These are phyloP conservation scores for Mitragyna speciosa DNA, from an alignment of 257 asterid genomes.

Conservation along the genomic window DNA sequence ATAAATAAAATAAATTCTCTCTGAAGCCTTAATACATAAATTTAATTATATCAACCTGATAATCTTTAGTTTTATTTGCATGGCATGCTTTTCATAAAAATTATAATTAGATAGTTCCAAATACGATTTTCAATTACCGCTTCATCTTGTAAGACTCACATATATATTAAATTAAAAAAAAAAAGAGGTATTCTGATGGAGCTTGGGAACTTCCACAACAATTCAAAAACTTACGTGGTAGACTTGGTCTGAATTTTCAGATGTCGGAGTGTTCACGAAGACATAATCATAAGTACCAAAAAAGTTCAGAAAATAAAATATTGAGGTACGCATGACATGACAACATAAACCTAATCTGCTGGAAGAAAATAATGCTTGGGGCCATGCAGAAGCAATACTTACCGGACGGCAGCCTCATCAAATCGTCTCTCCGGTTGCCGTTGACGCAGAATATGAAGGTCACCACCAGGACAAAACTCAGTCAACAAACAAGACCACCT, in stretches of 20 bases:
- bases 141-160: too few species aligned
- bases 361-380: not conserved
- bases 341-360: not conserved
- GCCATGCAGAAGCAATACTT: slow-evolving; percentile 18
- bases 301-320: not conserved
- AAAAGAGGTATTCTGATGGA: too few species aligned
- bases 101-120: too few species aligned
- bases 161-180: too few species aligned
- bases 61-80: too few species aligned
- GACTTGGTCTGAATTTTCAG: too few species aligned
- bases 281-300: not conserved
- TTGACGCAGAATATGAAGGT: slow-evolving; percentile 79
- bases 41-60: too few species aligned
- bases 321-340: not conserved
- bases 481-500: slow-evolving; percentile 74
- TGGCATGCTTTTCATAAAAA: too few species aligned
- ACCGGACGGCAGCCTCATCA: slow-evolving; percentile 62
- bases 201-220: not conserved
- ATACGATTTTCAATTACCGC: too few species aligned
- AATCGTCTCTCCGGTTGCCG: slow-evolving; percentile 60
- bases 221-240: too few species aligned
- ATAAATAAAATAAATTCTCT: not conserved
- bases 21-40: too few species aligned
- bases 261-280: too few species aligned
- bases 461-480: slow-evolving; percentile 82